phyloP scores from a whole-genome alignment of 2,329 filamentous ascomycete species.

The Drechslerella coelobrocha region DNA sequence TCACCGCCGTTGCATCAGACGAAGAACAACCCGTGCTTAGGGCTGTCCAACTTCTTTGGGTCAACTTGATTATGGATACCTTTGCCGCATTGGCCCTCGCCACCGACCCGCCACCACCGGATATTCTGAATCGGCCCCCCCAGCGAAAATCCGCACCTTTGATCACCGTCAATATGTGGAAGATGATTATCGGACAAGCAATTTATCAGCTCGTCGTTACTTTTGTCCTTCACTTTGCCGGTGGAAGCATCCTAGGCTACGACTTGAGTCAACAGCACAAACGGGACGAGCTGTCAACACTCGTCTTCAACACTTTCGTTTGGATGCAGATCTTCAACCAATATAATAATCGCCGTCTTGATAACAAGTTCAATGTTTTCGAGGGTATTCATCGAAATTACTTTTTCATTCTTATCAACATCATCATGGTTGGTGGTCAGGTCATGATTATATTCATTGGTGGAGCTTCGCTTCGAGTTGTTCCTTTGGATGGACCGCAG shows the following conservation, averaged over 20 bases:
- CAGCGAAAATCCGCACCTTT: constrained; percentile 61
- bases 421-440: constrained; percentile 67
- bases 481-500: constrained; percentile 62
- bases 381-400: constrained; percentile 66
- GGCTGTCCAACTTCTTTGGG: constrained; percentile 72
- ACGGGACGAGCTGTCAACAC: constrained; percentile 63
- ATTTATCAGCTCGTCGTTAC: constrained; percentile 68
- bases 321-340: constrained; percentile 78
- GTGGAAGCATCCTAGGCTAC: constrained; percentile 65
- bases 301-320: constrained; percentile 74
- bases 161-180: constrained; percentile 67
- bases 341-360: constrained; percentile 66
- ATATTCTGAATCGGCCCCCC: constrained; percentile 65
- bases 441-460: constrained; percentile 67
- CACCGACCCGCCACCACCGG: constrained; percentile 68
- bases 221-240: constrained; percentile 69
- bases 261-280: constrained; percentile 58
- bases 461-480: constrained; percentile 64
- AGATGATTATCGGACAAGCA: constrained; percentile 70
- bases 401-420: constrained; percentile 67
- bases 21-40: constrained; percentile 68
- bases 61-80: constrained; percentile 74
- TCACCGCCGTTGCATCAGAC: constrained; percentile 67
- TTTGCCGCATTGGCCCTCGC: constrained; percentile 71
- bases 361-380: constrained; percentile 70